phyloP scores from a whole-genome alignment of 768 basidiomycete species.

The Udeniomyces megalosporus region DNA sequence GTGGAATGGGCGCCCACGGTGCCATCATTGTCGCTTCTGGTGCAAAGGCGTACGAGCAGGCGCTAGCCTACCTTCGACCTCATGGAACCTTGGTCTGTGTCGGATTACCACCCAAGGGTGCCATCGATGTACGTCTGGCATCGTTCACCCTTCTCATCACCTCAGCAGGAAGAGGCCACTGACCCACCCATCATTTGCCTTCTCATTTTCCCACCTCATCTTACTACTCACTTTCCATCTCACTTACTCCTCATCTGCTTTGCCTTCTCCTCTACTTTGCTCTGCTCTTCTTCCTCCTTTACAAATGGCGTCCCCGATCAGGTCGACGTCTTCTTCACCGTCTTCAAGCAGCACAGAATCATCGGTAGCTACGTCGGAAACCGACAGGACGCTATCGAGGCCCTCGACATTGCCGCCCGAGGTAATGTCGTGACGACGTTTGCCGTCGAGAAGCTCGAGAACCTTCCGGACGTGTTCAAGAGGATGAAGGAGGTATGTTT shows the following conservation, averaged over 20 bases:
- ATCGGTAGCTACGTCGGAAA: constrained; percentile 34
- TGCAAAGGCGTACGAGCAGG: constrained; percentile 33
- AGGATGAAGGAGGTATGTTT: not conserved
- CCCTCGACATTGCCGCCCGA: constrained; percentile 53
- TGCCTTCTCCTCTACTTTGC: not conserved
- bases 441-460: constrained; percentile 35
- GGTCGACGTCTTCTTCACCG: constrained; percentile 24
- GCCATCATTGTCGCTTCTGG: constrained; percentile 30
- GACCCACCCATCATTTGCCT: constrained; percentile 26
- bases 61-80: constrained; percentile 52
- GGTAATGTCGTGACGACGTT: constrained; percentile 47
- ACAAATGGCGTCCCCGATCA: not conserved
- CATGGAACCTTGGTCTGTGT: constrained; percentile 37
- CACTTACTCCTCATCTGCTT: constrained; percentile 9
- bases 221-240: constrained; percentile 45
- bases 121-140: constrained; percentile 13
- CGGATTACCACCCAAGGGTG: constrained; percentile 18
- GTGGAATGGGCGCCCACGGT: constrained; percentile 56
- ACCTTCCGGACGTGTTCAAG: constrained; percentile 33
- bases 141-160: not conserved
- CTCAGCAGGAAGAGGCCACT: too few species aligned
- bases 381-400: constrained; percentile 67
- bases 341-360: constrained; percentile 29
- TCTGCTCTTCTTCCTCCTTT: too few species aligned
- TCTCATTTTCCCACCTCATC: constrained; percentile 64